Conservation (phyloP, 1,284 basidiomycete genomes). For the Trichosporon asahii region DNA sequence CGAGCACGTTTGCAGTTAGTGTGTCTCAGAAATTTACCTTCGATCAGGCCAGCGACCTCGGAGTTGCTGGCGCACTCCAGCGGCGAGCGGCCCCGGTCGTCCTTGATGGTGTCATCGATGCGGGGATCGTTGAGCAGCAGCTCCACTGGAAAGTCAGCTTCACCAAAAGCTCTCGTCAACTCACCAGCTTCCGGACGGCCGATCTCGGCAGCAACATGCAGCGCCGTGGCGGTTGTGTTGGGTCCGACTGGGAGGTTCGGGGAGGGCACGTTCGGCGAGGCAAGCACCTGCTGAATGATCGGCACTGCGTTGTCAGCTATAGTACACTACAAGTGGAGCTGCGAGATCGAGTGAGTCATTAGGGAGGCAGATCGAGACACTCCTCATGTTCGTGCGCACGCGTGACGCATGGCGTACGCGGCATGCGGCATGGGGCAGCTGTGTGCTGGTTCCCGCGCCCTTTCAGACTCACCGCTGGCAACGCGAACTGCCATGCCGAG, state of each 20-base stretch:
- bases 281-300: slow-evolving; percentile 66
- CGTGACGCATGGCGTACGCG: background rate
- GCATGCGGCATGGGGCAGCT: background rate
- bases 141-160: slow-evolving; percentile 52
- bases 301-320: slow-evolving; percentile 50
- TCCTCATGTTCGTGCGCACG: background rate
- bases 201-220: slow-evolving; percentile 81
- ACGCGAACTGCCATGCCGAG: slow-evolving; percentile 83
- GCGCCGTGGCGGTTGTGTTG: slow-evolving; percentile 70
- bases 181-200: slow-evolving; percentile 70
- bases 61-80: slow-evolving; percentile 66
- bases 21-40: slow-evolving; percentile 57
- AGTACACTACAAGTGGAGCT: background rate
- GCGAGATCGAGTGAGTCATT: slow-evolving; percentile 7
- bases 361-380: background rate
- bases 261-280: slow-evolving; percentile 64
- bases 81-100: slow-evolving; percentile 67
- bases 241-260: slow-evolving; percentile 57
- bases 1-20: background rate
- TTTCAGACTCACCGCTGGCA: slow-evolving; percentile 62
- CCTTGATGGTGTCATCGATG: slow-evolving; percentile 75
- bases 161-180: background rate
- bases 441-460: background rate
- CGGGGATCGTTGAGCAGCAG: slow-evolving; percentile 70
- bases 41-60: slow-evolving; percentile 66